A percentile compares a stretch with the other conserved stretches of the same genome.
phyloP scores from a whole-genome alignment of 495 filamentous ascomycete genomes.

The Cercophora samala region DNA sequence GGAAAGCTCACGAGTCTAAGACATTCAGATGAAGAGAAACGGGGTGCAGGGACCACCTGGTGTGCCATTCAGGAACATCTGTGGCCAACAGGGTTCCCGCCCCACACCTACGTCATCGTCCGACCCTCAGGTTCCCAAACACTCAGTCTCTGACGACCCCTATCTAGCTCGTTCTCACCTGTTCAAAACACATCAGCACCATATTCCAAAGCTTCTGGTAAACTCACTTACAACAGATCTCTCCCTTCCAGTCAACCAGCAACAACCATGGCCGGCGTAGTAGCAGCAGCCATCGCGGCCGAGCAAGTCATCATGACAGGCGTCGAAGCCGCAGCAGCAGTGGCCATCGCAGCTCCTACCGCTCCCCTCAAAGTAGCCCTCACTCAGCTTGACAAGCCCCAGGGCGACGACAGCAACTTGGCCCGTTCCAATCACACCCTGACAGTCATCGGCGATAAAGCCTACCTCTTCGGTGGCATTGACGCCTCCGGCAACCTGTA shows the following conservation, averaged over 20 bases:
- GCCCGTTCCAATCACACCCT: slow-evolving; percentile 47
- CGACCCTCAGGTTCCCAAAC: not conserved
- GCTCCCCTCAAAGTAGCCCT: slow-evolving; percentile 44
- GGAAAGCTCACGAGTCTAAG: not conserved
- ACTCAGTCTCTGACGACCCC: not conserved
- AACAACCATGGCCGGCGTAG: slow-evolving; percentile 38
- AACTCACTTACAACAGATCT: too few species aligned
- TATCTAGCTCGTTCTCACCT: not conserved
- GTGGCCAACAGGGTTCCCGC: not conserved
- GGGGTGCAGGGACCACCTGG: slow-evolving; percentile 22
- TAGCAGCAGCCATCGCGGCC: slow-evolving; percentile 39
- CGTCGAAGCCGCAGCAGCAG: slow-evolving; percentile 38
- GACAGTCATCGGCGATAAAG: slow-evolving; percentile 44
- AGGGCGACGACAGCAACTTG: slow-evolving; percentile 33
- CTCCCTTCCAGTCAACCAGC: not conserved
- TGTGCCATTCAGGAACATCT: slow-evolving; percentile 1
- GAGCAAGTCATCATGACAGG: slow-evolving; percentile 45
- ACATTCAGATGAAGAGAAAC: too few species aligned
- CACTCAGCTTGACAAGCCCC: slow-evolving; percentile 29
- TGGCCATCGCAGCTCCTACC: slow-evolving; percentile 40
- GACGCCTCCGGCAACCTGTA: slow-evolving; percentile 39
- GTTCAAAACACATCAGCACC: not conserved
- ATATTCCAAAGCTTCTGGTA: not conserved
- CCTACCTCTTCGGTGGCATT: slow-evolving; percentile 53
- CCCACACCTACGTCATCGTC: slow-evolving; percentile 10